phyloP scores from a whole-genome alignment of 805 yeast genomes.

The Saturnispora dispora region DNA sequence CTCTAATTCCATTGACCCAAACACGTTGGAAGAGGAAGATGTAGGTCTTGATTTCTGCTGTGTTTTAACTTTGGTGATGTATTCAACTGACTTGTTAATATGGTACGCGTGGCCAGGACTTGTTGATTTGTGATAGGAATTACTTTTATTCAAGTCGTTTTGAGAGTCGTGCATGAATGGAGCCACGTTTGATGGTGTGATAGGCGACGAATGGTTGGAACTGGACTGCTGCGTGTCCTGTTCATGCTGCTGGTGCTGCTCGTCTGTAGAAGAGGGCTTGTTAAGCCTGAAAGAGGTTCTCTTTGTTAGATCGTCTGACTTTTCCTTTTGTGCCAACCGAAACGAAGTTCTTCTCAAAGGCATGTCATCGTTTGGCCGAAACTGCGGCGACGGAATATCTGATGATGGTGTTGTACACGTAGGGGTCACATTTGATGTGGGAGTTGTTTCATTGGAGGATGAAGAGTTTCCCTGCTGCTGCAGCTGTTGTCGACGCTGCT shows the following conservation, averaged over 20 bases:
- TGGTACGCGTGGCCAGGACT: constrained; percentile 1
- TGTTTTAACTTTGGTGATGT: constrained; percentile 2
- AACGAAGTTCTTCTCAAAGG: constrained; percentile 21
- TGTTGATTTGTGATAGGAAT: constrained; percentile 2
- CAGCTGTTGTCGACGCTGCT: constrained; percentile 57
- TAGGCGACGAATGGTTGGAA: not conserved
- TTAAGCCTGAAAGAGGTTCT: constrained; percentile 16
- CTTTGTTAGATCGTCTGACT: constrained; percentile 10
- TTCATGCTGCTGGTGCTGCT: not conserved
- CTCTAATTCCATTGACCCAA: not conserved
- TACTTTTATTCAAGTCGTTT: constrained; percentile 2
- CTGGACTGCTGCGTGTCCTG: not conserved
- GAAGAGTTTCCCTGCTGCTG: constrained; percentile 10
- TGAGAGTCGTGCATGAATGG: not conserved
- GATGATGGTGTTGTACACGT: constrained; percentile 7
- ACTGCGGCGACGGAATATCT: constrained; percentile 20
- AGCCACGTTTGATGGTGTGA: not conserved
- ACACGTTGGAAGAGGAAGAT: not conserved
- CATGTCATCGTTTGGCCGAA: constrained; percentile 10
- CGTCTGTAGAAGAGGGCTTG: not conserved
- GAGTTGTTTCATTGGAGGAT: not conserved
- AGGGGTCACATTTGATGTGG: constrained; percentile 10
- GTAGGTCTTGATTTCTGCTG: constrained; percentile 1
- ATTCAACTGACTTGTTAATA: constrained; percentile 7
- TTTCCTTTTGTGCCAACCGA: constrained; percentile 11